Base-by-base conservation (phyloP, 1,139 yeast genomes). In the Kazachstania sp. region DNA sequence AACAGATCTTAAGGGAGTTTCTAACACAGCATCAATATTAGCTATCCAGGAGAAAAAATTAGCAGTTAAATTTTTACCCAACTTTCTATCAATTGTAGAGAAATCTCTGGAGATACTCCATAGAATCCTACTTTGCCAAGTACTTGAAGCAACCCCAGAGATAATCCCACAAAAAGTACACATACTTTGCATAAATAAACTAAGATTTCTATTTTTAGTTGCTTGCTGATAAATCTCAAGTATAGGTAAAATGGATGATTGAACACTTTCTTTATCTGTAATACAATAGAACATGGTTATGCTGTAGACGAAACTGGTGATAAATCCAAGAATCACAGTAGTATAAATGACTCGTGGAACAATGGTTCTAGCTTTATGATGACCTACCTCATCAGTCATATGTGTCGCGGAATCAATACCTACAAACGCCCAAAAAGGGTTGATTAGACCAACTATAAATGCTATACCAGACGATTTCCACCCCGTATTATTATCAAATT, bases 351-450 rank as follows among this genome's bases (percentile, higher is more conserved):
- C 79, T 51, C 70, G 71, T 8, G 83, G 83, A 41, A 78, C 75
- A 51, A 74, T 72, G 23, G 71, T 65, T 54, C 73, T 73, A 15
- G 82, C 78, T 51, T 45, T 35, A 45, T 47, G 38, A 40, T 68
- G 60, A 19, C 70, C 65, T 30, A 77, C 72, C 58, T 78, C 83
- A 59, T 78, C 83, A 13, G 81, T 80, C 72, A 78, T 70, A 54
- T 79, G 83, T 3, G 81, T 73, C 8, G 83, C 82, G 28, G 78
- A 74, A 59, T 78, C 84, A 39, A 78, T 71, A 54, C 83, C 78
- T 8, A 78, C 73, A 60, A 77, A 77, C n/a, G 77, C 72, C 81
- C 82, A 78, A 52, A 72, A 71, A 13, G 83, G 81, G 58, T 78
- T 77, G 53, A 78, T 70, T 47, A 78, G 63, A n/a, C 83, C 83